A percentile compares a stretch with the other conserved stretches of the same genome.
phyloP scores from a whole-genome alignment of 352 stramenopile genomes.

The Globisporangium canariense region DNA sequence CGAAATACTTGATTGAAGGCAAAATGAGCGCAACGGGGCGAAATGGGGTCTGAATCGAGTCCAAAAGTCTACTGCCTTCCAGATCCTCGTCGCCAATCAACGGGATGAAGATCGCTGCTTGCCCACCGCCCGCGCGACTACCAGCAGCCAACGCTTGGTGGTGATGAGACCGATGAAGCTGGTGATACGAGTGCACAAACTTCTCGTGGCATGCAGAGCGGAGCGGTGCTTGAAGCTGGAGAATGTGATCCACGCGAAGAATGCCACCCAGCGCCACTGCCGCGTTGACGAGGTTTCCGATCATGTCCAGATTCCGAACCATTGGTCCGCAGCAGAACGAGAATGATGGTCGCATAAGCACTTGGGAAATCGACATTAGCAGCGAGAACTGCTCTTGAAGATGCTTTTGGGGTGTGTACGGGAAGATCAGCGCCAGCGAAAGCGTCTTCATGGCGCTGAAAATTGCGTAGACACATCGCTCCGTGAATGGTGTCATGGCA shows the following conservation, averaged over 20 bases:
- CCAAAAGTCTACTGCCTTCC: slow-evolving; percentile 18
- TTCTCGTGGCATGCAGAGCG: slow-evolving; percentile 7
- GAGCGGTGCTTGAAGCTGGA: slow-evolving; percentile 1
- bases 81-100: slow-evolving; percentile 14
- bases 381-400: slow-evolving; percentile 10
- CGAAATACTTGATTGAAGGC: slow-evolving; percentile 22
- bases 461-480: slow-evolving; percentile 48
- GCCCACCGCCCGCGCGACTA: background rate
- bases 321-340: slow-evolving; percentile 4
- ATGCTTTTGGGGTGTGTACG: slow-evolving; percentile 14
- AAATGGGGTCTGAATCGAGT: slow-evolving; percentile 30
- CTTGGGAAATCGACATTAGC: slow-evolving; percentile 24
- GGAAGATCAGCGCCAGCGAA: slow-evolving; percentile 27
- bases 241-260: slow-evolving; percentile 1
- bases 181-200: slow-evolving; percentile 7
- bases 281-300: slow-evolving; percentile 3
- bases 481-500: slow-evolving; percentile 42
- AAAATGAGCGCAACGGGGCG: slow-evolving; percentile 25
- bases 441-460: slow-evolving; percentile 34
- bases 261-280: slow-evolving; percentile 7
- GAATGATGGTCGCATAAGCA: slow-evolving; percentile 25
- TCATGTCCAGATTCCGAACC: background rate
- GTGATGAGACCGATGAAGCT: background rate
- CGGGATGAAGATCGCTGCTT: slow-evolving; percentile 27
- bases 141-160: background rate